Percentiles rank a stretch among this genome's conserved stretches.
Conservation (phyloP, 306 rosid genomes). For the Mucuna pruriens region DNA sequence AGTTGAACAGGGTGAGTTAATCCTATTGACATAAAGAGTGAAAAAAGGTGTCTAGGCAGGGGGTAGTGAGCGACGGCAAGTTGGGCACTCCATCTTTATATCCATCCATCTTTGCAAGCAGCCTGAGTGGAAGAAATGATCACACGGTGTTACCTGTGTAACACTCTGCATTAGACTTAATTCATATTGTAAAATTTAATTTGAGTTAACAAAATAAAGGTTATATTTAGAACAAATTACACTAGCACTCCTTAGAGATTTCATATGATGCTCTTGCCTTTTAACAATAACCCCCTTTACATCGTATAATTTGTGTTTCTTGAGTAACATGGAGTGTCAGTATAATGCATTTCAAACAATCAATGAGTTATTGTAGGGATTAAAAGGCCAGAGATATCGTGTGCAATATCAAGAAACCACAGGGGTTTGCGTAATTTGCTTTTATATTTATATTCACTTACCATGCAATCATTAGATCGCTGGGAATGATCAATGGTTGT, state of each 20-base stretch:
- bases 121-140: constrained; percentile 93
- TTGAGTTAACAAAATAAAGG: not conserved
- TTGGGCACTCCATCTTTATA: constrained; percentile 98
- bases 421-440: too few relatives aligned
- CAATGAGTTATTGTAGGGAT: too few relatives aligned
- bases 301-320: not conserved
- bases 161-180: constrained; percentile 33
- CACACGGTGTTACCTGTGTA: constrained; percentile 92
- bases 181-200: not conserved
- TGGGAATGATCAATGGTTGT: constrained; percentile 70
- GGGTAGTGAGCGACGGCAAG: constrained; percentile 90
- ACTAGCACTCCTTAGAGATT: too few relatives aligned
- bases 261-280: too few relatives aligned
- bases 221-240: not conserved
- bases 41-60: constrained; percentile 55
- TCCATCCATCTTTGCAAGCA: constrained; percentile 99
- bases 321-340: not conserved
- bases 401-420: too few relatives aligned
- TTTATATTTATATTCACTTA: constrained; percentile 33
- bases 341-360: too few relatives aligned
- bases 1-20: constrained; percentile 62
- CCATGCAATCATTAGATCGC: constrained; percentile 86
- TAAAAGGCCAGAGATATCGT: too few relatives aligned
- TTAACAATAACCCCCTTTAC: too few relatives aligned
- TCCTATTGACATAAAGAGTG: constrained; percentile 52